Evolutionary conservation across 2,329 filamentous ascomycete genomes (phyloP), one percentile per base, ranked within the genome.

Genomic region (Hypoxylon sp.): DNA sequence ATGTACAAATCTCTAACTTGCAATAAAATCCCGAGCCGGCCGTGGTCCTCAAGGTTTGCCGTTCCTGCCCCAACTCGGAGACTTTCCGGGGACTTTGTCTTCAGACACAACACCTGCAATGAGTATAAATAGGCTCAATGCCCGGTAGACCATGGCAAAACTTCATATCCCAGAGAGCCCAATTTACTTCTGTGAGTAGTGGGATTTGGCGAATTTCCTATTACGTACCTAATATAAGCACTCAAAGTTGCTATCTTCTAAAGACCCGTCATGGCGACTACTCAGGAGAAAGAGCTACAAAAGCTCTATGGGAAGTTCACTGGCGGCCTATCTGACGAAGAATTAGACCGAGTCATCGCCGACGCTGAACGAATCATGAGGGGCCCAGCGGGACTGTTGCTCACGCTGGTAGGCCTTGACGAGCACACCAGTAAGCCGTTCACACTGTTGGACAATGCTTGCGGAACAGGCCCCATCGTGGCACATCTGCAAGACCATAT

Each of bases 381-480:
- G 57, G 56, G 44, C 3, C 72, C 73, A n/a, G 72, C 72, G 13
- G 62, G 44, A 31, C 8, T 64, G 8, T 40, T 78, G 69, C 76
- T 82, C 27, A 59, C 61, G 17, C 76, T 81, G 67, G 79, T 78
- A 35, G 77, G 77, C 1, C 70, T 81, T 14, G 65, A 71, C 55
- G 48, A 66, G 3, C 61, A 66, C 13, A 74, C 72, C 2, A 64
- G 57, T 8, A 68, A 68, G 5, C 81, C 82, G 0, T 77, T 85
- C 53, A 53, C 56, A 2, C 70, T 89, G 25, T 74, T 89, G 10
- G 87, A 89, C 64, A 83, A 83, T 68, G 86, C 84, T 6, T 89
- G 86, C 61, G 87, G 87, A 0, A 80, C 81, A 3, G 87, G 86
- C 0, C 79, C 86, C 14, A 78, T 87, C 11, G 83, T 83, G 0